phyloP scores from a whole-genome alignment of 2,329 filamentous ascomycete species.

The Colletotrichum sp. region DNA sequence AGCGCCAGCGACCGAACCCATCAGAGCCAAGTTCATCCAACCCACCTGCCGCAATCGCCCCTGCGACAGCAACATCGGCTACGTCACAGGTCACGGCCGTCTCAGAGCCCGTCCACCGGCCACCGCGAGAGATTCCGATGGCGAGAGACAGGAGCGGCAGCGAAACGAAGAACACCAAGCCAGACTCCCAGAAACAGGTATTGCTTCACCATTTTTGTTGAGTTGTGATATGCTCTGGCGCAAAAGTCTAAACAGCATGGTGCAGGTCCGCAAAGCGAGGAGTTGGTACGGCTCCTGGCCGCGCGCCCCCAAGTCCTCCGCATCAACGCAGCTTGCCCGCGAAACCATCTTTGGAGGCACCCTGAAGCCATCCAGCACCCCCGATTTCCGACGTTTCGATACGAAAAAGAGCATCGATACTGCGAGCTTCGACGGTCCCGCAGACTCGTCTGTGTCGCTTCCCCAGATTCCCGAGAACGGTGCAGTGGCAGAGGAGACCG shows the following conservation, averaged over 20 bases:
- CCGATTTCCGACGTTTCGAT: constrained; percentile 59
- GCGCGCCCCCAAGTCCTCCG: constrained; percentile 57
- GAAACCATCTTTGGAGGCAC: constrained; percentile 67
- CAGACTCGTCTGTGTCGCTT: constrained; percentile 32
- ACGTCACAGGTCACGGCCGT: constrained; percentile 24
- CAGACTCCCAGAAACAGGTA: constrained; percentile 20
- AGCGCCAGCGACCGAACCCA: constrained; percentile 43
- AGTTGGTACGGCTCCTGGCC: constrained; percentile 72
- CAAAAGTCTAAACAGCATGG: not conserved
- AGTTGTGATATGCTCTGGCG: not conserved
- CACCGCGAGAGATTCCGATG: constrained; percentile 9
- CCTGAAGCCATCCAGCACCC: constrained; percentile 45
- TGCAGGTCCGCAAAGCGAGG: constrained; percentile 54
- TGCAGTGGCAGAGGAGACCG: not conserved
- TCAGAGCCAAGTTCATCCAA: constrained; percentile 23
- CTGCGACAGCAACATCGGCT: constrained; percentile 19
- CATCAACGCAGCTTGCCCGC: constrained; percentile 64
- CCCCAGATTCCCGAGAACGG: constrained; percentile 32
- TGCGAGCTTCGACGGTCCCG: constrained; percentile 32
- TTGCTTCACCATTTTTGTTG: not conserved
- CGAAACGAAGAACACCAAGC: constrained; percentile 6
- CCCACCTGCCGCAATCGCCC: constrained; percentile 20
- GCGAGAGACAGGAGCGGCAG: constrained; percentile 17
- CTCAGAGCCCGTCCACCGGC: constrained; percentile 12
- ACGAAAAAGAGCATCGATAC: constrained; percentile 39